Evolutionary conservation across 768 basidiomycete genomes (phyloP).

Genomic region (Xerocomellus chrysenteron): DNA sequence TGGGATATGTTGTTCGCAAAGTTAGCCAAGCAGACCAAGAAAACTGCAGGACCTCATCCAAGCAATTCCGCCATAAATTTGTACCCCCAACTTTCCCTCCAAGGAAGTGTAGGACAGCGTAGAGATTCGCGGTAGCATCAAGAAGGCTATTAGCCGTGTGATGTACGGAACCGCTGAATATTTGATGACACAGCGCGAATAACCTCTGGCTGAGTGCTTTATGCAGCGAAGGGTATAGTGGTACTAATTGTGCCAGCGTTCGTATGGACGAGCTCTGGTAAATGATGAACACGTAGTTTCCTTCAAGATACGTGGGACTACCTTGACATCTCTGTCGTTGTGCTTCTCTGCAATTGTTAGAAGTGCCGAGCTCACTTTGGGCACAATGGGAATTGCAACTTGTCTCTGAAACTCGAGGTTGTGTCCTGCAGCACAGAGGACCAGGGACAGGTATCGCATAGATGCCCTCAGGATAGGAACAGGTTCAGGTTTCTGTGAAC

Average conservation of each 20-base stretch:
- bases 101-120: constrained; percentile 61
- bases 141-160: constrained; percentile 40
- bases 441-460: constrained; percentile 58
- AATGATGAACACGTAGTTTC: constrained; percentile 3
- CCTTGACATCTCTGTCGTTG: constrained; percentile 53
- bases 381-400: constrained; percentile 65
- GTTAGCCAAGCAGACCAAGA: constrained; percentile 61
- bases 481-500: constrained; percentile 65
- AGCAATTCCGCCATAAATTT: constrained; percentile 69
- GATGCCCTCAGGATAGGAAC: constrained; percentile 57
- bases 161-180: constrained; percentile 54
- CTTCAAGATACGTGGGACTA: constrained; percentile 25
- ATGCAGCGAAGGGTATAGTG: constrained; percentile 66
- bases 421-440: constrained; percentile 60
- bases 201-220: constrained; percentile 53
- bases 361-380: constrained; percentile 65
- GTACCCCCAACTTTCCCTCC: constrained; percentile 79
- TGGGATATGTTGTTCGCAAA: constrained; percentile 59
- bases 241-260: constrained; percentile 55
- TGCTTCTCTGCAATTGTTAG: constrained; percentile 55
- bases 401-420: constrained; percentile 83
- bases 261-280: constrained; percentile 44
- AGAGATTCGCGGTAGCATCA: constrained; percentile 54
- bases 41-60: constrained; percentile 67
- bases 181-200: constrained; percentile 51